These are phyloP conservation scores for Spongospora subterranea DNA, from an alignment of 208 protist genomes.

Conservation along the genomic window DNA sequence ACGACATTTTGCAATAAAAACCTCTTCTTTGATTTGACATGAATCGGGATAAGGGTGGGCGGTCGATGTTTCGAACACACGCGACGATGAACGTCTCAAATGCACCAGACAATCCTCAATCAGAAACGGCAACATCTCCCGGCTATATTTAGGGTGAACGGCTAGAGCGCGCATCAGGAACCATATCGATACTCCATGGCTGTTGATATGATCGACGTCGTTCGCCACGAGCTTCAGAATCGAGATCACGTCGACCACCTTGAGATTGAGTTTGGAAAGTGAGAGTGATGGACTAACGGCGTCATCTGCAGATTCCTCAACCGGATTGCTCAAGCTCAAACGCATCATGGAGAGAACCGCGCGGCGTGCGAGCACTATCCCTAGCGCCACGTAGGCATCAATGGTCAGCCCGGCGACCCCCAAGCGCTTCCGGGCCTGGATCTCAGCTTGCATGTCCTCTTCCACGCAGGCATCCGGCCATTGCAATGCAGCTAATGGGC, in stretches of 20 bases:
- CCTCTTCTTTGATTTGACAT: conserved; percentile 32
- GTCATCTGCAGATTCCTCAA: not conserved
- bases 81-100: not conserved
- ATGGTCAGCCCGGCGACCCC: not conserved
- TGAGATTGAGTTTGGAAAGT: not conserved
- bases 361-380: not conserved
- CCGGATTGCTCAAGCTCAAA: not conserved
- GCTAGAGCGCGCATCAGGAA: not conserved
- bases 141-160: not conserved
- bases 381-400: conserved; percentile 32
- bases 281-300: not conserved
- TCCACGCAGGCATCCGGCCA: conserved; percentile 1
- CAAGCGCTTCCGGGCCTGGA: not conserved
- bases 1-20: not conserved
- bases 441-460: not conserved
- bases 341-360: conserved; percentile 12
- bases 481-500: not conserved
- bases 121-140: conserved; percentile 22
- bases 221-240: conserved; percentile 48
- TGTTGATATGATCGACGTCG: not conserved
- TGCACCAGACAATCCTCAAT: conserved; percentile 24
- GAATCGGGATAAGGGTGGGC: conserved; percentile 40
- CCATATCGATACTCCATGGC: conserved; percentile 23
- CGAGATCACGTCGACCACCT: conserved; percentile 35
- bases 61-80: not conserved